Conservation (phyloP, 495 filamentous ascomycete genomes). For the Penicillium subrubescens region DNA sequence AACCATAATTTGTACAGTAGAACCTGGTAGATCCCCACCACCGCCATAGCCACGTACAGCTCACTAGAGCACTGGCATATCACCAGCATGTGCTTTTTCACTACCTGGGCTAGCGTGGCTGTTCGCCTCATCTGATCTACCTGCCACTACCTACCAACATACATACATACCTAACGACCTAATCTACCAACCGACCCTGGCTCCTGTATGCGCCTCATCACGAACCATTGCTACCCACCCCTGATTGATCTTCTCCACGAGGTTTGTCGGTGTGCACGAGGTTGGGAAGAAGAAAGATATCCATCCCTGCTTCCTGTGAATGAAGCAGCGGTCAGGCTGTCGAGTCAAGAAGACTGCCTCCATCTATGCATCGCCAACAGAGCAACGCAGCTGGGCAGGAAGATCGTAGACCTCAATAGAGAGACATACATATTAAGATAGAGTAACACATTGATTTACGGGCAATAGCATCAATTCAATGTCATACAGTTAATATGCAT, state of each 20-base stretch:
- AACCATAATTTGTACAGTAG: not conserved
- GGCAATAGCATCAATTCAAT: not conserved
- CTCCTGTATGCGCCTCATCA: not conserved
- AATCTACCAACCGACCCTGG: not conserved
- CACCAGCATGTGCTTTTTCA: slow-evolving; percentile 1
- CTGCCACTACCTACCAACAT: not conserved
- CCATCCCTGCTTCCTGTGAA: not conserved
- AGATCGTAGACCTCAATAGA: not conserved
- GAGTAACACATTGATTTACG: not conserved
- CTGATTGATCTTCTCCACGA: not conserved
- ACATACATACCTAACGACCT: not conserved
- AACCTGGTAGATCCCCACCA: not conserved
- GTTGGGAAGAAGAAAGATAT: not conserved
- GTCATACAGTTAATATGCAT: not conserved
- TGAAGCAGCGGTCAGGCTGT: slow-evolving; percentile 18
- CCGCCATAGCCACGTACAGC: not conserved
- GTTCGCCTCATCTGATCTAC: not conserved
- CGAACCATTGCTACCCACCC: not conserved
- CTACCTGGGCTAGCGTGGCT: not conserved
- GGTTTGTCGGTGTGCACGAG: not conserved
- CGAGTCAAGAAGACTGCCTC: not conserved
- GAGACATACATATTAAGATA: not conserved
- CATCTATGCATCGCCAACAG: slow-evolving; percentile 22
- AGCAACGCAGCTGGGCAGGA: slow-evolving; percentile 8
- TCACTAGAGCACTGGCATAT: not conserved